Conservation (phyloP, 257 asterid species). For the Oldenlandia corymbosa region DNA sequence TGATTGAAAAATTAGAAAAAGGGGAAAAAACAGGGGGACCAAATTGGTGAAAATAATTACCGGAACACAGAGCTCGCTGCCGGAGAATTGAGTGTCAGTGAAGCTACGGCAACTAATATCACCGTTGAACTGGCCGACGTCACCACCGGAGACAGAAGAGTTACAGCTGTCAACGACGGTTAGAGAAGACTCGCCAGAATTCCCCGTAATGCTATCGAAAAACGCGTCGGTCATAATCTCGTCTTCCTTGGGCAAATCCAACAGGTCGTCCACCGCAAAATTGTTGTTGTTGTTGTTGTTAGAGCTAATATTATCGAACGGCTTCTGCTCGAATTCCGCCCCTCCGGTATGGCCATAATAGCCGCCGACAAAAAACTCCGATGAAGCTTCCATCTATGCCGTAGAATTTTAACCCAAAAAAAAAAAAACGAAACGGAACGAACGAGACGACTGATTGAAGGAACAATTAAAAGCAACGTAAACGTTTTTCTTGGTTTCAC, state of each 20-base stretch:
- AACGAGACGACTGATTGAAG: background rate
- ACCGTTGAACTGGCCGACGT: slow-evolving; percentile 50
- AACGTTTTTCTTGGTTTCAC: slow-evolving; percentile 1
- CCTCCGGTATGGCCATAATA: slow-evolving; percentile 25
- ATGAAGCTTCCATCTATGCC: slow-evolving; percentile 33
- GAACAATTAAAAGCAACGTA: background rate
- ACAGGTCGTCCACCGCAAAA: slow-evolving; percentile 74
- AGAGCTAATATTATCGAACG: slow-evolving; percentile 27
- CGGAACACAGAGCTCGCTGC: slow-evolving; percentile 87
- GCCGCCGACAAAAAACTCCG: slow-evolving; percentile 28
- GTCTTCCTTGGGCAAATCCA: slow-evolving; percentile 83
- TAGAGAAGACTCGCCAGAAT: slow-evolving; percentile 62
- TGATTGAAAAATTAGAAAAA: too few species aligned
- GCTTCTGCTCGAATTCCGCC: slow-evolving; percentile 17
- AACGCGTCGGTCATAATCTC: slow-evolving; percentile 78
- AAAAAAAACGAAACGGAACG: background rate
- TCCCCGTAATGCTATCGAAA: slow-evolving; percentile 51
- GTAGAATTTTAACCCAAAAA: too few species aligned
- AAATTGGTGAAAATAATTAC: slow-evolving; percentile 28
- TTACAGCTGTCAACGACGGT: slow-evolving; percentile 78
- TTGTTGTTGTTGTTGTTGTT: slow-evolving; percentile 19
- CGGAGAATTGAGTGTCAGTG: slow-evolving; percentile 59
- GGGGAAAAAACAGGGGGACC: background rate
- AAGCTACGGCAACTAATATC: slow-evolving; percentile 78
- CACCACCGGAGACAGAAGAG: slow-evolving; percentile 72